These are phyloP conservation scores for Amoeboaphelidium occidentale DNA, from an alignment of 371 early-diverging fungal genomes.

Conservation along the genomic window DNA sequence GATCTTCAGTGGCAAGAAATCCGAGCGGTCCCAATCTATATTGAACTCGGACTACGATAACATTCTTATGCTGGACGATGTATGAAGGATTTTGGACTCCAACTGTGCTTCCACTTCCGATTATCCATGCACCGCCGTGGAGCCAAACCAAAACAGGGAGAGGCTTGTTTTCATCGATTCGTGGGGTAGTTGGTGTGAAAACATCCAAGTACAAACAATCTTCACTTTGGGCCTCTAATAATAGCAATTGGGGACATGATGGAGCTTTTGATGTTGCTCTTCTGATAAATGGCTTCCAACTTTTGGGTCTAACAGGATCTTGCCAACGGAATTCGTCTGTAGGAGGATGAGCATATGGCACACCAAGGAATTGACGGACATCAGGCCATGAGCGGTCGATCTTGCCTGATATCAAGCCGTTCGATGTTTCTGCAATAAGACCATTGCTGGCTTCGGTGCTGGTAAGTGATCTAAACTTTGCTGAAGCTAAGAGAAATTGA, in stretches of 20 bases:
- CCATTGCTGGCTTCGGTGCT: neutral
- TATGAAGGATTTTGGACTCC: neutral
- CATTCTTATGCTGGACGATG: neutral
- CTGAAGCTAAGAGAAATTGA: too few relatives aligned
- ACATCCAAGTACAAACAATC: neutral
- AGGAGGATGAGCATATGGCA: neutral
- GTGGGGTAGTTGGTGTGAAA: neutral
- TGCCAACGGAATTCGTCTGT: neutral
- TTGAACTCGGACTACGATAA: constrained; percentile 11
- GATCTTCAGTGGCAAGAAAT: constrained; percentile 8
- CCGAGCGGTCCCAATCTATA: constrained; percentile 12
- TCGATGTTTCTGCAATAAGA: neutral
- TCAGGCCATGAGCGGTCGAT: neutral
- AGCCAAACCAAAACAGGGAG: neutral
- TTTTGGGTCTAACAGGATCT: neutral
- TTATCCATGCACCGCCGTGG: neutral
- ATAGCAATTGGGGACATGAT: neutral
- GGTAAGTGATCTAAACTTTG: too few relatives aligned
- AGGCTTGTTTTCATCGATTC: neutral
- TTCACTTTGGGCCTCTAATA: neutral
- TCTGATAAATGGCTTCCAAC: neutral
- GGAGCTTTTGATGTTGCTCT: neutral
- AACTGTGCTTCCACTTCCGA: neutral
- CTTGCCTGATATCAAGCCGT: neutral
- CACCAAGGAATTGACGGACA: neutral